phyloP scores from a whole-genome alignment of 2,329 filamentous ascomycete genomes.

The Triangularia verruculosa region DNA sequence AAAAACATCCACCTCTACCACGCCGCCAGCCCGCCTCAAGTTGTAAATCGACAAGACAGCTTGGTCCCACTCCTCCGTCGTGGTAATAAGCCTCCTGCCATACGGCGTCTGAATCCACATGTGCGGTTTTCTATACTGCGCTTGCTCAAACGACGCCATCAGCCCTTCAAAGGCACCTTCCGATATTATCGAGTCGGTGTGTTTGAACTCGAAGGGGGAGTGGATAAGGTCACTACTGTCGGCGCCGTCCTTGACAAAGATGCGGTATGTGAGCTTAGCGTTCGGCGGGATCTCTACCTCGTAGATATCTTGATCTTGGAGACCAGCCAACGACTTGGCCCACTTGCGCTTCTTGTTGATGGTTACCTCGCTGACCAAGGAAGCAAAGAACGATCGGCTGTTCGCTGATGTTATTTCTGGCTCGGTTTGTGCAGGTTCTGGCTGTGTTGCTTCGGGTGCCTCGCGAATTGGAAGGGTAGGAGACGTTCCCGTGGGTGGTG shows the following conservation, averaged over 20 bases:
- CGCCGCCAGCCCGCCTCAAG: constrained; percentile 11
- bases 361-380: constrained; percentile 11
- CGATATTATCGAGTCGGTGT: constrained; percentile 16
- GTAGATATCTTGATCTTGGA: background rate
- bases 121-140: constrained; percentile 12
- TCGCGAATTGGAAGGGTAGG: background rate
- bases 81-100: constrained; percentile 11
- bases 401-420: background rate
- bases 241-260: constrained; percentile 22
- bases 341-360: constrained; percentile 20
- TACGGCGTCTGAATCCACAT: constrained; percentile 20
- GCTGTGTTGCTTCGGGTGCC: background rate
- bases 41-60: constrained; percentile 26
- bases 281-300: constrained; percentile 24
- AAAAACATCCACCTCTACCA: constrained; percentile 23
- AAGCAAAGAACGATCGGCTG: constrained; percentile 10
- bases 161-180: constrained; percentile 21
- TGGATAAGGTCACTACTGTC: constrained; percentile 16
- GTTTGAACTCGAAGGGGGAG: constrained; percentile 13
- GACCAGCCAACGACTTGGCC: constrained; percentile 5
- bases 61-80: constrained; percentile 20
- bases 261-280: constrained; percentile 23
- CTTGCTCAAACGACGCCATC: constrained; percentile 18
- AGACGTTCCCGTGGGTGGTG: background rate
- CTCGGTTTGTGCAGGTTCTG: background rate